Conservation (phyloP, 2,329 filamentous ascomycete genomes). For the Diaporthe ampelina region DNA sequence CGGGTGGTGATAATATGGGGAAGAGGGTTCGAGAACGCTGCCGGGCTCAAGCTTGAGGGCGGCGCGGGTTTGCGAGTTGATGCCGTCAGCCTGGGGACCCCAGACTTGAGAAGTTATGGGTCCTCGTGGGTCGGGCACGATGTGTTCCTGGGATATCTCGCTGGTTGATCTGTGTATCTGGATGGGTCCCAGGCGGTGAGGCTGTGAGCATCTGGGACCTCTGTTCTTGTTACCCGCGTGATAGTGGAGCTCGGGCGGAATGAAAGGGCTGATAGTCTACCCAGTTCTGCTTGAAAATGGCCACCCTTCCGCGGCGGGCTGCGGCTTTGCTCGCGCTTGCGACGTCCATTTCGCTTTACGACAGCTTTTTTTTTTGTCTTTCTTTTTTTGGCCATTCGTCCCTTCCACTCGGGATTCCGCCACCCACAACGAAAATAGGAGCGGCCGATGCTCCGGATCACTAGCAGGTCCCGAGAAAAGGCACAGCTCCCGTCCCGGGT, state of each 20-base stretch:
- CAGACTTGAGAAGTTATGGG: constrained; percentile 15
- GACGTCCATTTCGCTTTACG: neutral
- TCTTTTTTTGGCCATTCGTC: neutral
- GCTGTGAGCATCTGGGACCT: constrained; percentile 16
- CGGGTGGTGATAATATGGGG: constrained; percentile 33
- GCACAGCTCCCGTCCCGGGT: constrained; percentile 16
- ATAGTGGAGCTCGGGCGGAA: constrained; percentile 5
- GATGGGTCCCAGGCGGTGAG: constrained; percentile 23
- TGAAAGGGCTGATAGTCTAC: constrained; percentile 5
- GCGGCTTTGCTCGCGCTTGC: neutral
- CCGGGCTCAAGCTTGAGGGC: constrained; percentile 21
- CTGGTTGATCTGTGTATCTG: neutral
- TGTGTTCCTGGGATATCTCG: constrained; percentile 21
- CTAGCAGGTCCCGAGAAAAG: constrained; percentile 22
- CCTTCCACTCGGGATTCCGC: neutral
- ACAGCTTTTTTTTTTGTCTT: neutral
- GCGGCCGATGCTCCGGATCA: constrained; percentile 15
- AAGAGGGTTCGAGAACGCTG: constrained; percentile 36
- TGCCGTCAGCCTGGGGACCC: constrained; percentile 33
- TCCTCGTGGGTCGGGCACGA: constrained; percentile 26
- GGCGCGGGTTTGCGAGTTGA: constrained; percentile 24
- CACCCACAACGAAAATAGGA: constrained; percentile 17
- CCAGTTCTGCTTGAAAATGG: neutral
- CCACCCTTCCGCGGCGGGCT: constrained; percentile 2
- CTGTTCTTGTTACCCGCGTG: neutral